These are phyloP conservation scores for Pleurotus tuber-regium DNA, from an alignment of 768 basidiomycete genomes.

Conservation along the genomic window DNA sequence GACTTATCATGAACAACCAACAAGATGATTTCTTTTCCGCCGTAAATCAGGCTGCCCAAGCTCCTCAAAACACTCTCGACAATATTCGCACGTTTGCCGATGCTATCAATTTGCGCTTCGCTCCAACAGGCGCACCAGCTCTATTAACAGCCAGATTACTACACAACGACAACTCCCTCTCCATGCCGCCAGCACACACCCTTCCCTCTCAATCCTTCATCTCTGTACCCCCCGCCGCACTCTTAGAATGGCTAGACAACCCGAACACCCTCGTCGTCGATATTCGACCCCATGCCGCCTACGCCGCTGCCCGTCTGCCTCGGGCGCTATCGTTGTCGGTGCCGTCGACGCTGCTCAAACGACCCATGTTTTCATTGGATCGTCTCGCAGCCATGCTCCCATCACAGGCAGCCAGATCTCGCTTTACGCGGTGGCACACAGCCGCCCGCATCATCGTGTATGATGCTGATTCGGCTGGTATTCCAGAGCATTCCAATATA, in stretches of 20 bases:
- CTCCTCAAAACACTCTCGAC: not conserved
- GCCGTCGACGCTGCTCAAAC: conserved; percentile 91
- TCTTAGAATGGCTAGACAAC: conserved; percentile 31
- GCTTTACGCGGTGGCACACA: conserved; percentile 58
- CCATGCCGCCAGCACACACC: not conserved
- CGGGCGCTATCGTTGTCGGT: conserved; percentile 82
- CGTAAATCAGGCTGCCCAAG: not conserved
- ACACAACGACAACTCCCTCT: too few species aligned
- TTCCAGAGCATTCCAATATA: conserved; percentile 67
- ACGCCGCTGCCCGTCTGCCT: conserved; percentile 61
- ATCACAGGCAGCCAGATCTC: conserved; percentile 48
- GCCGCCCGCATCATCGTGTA: conserved; percentile 75
- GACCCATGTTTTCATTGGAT: conserved; percentile 80
- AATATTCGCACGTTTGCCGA: conserved; percentile 9
- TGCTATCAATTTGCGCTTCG: not conserved
- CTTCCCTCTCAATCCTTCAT: conserved; percentile 11
- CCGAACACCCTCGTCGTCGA: conserved; percentile 70
- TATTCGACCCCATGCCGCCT: conserved; percentile 81
- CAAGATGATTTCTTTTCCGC: conserved; percentile 4
- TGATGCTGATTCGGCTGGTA: conserved; percentile 69
- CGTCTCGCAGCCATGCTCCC: conserved; percentile 83
- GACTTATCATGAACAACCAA: not conserved
- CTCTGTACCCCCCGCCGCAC: conserved; percentile 22
- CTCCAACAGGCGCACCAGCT: not conserved
- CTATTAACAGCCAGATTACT: not conserved